Evolutionary conservation across 2,329 filamentous ascomycete species (phyloP).

Genomic region (Penicillium aurantiogriseum): DNA sequence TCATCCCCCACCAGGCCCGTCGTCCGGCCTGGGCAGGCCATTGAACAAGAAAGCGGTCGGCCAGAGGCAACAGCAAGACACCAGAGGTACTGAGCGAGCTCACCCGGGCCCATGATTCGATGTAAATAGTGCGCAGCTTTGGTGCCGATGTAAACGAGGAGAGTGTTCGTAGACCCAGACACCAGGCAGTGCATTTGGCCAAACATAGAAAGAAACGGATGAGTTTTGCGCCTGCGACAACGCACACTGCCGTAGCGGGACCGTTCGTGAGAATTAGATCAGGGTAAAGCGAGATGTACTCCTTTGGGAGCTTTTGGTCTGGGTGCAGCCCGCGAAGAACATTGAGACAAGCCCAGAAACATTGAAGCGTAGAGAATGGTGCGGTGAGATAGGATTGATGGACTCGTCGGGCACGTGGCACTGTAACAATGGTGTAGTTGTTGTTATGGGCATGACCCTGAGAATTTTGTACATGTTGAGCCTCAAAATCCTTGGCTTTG

Average conservation of each 20-base stretch:
- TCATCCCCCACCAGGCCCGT: constrained; percentile 39
- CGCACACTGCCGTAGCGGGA: constrained; percentile 79
- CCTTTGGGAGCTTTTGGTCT: constrained; percentile 29
- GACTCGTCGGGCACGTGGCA: constrained; percentile 75
- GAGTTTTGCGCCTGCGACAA: constrained; percentile 59
- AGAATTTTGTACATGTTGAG: constrained; percentile 22
- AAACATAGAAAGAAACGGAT: constrained; percentile 52
- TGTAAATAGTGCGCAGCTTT: constrained; percentile 71
- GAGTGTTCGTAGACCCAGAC: constrained; percentile 11
- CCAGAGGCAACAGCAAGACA: constrained; percentile 67
- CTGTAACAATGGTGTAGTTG: constrained; percentile 60
- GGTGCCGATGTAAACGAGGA: neutral
- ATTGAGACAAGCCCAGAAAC: constrained; percentile 61
- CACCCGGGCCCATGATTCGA: constrained; percentile 91
- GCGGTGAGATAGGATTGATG: constrained; percentile 77
- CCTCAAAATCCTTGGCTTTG: constrained; percentile 65
- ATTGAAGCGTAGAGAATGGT: constrained; percentile 65
- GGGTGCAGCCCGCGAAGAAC: constrained; percentile 50
- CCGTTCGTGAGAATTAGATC: constrained; percentile 83
- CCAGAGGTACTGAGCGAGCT: constrained; percentile 81
- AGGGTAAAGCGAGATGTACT: constrained; percentile 52
- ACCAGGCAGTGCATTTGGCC: constrained; percentile 1
- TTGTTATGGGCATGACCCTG: constrained; percentile 11
- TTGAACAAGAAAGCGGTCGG: constrained; percentile 80
- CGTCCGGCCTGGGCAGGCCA: constrained; percentile 63